phyloP scores from a whole-genome alignment of 495 filamentous ascomycete genomes.

The Penicillium samsonianum region DNA sequence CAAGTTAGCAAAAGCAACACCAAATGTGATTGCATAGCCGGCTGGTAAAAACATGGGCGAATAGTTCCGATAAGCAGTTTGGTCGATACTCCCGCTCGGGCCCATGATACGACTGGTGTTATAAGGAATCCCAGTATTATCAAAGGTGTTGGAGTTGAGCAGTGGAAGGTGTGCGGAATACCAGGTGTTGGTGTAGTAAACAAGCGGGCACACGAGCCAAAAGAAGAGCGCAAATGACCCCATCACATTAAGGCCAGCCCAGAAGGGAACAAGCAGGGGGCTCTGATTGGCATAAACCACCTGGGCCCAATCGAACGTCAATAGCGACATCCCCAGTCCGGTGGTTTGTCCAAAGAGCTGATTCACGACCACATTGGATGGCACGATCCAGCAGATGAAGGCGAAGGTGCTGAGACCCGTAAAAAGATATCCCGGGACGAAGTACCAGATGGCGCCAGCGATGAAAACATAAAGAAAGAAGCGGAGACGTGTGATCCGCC shows the following conservation, averaged over 20 bases:
- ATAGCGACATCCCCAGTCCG: constrained; percentile 74
- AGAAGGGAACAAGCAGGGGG: constrained; percentile 83
- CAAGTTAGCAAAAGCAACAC: constrained; percentile 70
- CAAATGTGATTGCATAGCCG: constrained; percentile 58
- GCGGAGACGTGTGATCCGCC: constrained; percentile 75
- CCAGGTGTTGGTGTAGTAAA: constrained; percentile 71
- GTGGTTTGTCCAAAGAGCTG: constrained; percentile 68
- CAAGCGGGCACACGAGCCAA: constrained; percentile 81
- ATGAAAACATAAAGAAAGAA: constrained; percentile 78
- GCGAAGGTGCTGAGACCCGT: constrained; percentile 89
- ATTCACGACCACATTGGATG: constrained; percentile 66
- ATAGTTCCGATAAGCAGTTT: constrained; percentile 43
- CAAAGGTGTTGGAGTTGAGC: constrained; percentile 49
- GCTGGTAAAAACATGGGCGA: constrained; percentile 52
- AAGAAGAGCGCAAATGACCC: constrained; percentile 82
- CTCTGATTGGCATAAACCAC: constrained; percentile 84
- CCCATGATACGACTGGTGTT: constrained; percentile 48
- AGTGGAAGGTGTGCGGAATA: constrained; percentile 55
- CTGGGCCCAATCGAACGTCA: constrained; percentile 95
- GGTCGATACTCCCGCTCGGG: constrained; percentile 40
- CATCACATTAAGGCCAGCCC: constrained; percentile 88
- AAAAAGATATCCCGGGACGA: constrained; percentile 80
- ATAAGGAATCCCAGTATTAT: constrained; percentile 46
- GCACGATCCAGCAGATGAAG: constrained; percentile 88
- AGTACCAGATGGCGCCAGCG: constrained; percentile 72